Evolutionary conservation across 2,329 filamentous ascomycete genomes (phyloP).

Genomic region (Colletotrichum theobromicola): DNA sequence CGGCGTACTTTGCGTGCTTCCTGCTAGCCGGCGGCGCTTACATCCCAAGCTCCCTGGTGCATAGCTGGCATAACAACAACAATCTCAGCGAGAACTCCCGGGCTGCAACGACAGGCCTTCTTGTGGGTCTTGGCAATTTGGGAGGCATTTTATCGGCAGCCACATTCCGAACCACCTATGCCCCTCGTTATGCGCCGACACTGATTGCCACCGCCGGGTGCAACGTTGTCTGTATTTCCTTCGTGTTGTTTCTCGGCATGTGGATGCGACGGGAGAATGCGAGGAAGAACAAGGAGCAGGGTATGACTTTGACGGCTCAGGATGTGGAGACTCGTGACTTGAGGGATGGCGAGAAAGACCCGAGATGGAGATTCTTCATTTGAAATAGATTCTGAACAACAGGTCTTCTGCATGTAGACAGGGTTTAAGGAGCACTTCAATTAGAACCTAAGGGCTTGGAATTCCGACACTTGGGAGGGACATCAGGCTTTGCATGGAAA

Average conservation of each 20-base stretch:
- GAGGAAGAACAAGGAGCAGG: slow-evolving; percentile 41
- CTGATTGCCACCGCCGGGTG: slow-evolving; percentile 44
- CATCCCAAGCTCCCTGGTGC: slow-evolving; percentile 54
- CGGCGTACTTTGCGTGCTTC: slow-evolving; percentile 57
- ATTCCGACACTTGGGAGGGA: background rate
- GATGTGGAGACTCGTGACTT: slow-evolving; percentile 45
- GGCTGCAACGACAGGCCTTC: slow-evolving; percentile 50
- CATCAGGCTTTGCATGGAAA: too few relatives aligned
- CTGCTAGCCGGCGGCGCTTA: slow-evolving; percentile 51
- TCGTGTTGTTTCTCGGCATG: slow-evolving; percentile 40
- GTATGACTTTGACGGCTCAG: slow-evolving; percentile 35
- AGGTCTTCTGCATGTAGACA: background rate
- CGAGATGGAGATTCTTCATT: slow-evolving; percentile 40
- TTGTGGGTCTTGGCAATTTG: slow-evolving; percentile 54
- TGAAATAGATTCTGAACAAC: background rate
- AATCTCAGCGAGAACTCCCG: slow-evolving; percentile 47
- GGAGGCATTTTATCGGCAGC: slow-evolving; percentile 39
- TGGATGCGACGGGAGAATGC: slow-evolving; percentile 53
- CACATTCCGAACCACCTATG: slow-evolving; percentile 52
- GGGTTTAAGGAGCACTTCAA: background rate
- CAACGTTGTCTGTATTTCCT: slow-evolving; percentile 45
- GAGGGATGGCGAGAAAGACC: slow-evolving; percentile 39
- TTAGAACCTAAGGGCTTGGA: accelerated
- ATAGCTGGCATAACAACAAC: slow-evolving; percentile 54
- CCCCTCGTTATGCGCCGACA: slow-evolving; percentile 53